Evolutionary conservation across 345 rosid species (phyloP).

Genomic region (Camelina laxa): DNA sequence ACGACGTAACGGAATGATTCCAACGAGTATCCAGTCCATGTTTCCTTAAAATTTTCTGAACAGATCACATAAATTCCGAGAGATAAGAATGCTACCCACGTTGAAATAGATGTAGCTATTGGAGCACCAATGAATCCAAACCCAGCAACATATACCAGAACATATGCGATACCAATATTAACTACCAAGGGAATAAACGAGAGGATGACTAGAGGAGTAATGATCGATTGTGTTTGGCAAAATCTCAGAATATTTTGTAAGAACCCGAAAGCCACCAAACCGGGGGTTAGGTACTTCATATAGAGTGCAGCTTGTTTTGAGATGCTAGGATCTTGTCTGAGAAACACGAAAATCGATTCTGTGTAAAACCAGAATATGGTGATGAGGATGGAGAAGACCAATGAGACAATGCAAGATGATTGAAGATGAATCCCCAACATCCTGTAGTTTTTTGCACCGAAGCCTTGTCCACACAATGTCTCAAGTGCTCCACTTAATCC

Average conservation of each 20-base stretch:
- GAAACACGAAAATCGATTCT: conserved; percentile 51
- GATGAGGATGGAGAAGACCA: conserved; percentile 54
- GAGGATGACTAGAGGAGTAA: conserved; percentile 51
- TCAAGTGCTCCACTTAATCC: conserved; percentile 87
- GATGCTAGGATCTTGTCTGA: conserved; percentile 66
- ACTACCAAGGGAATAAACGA: conserved; percentile 53
- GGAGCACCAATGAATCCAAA: conserved; percentile 76
- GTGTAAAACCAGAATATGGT: conserved; percentile 66
- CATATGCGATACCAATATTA: conserved; percentile 55
- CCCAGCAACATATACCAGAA: conserved; percentile 47
- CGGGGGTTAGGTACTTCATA: conserved; percentile 63
- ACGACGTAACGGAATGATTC: conserved; percentile 49
- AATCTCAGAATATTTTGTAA: conserved; percentile 71
- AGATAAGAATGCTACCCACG: conserved; percentile 59
- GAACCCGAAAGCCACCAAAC: conserved; percentile 65
- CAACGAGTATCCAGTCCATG: conserved; percentile 65
- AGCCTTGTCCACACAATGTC: conserved; percentile 91
- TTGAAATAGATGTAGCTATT: conserved; percentile 67
- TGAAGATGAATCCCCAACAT: conserved; percentile 75
- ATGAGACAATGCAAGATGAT: conserved; percentile 69
- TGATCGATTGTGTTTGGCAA: conserved; percentile 75
- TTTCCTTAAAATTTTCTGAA: conserved; percentile 49
- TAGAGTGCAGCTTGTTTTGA: conserved; percentile 62
- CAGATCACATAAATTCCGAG: conserved; percentile 51
- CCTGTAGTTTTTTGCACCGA: conserved; percentile 68